Percentiles rank a stretch among this genome's conserved stretches.
Conservation (phyloP, 306 rosid species). For the Inga oerstediana region DNA sequence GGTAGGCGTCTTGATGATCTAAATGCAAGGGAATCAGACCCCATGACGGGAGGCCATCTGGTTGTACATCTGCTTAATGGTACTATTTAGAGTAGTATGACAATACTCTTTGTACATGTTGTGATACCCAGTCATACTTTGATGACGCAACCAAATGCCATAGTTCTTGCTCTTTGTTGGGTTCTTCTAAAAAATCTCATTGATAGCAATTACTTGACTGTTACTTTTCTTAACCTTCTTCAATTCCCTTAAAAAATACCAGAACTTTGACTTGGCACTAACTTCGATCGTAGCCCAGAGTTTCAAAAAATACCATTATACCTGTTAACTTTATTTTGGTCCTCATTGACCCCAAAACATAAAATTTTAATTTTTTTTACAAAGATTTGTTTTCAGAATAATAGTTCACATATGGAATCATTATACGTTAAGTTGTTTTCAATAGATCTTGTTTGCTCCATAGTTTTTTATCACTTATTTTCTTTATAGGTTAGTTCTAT, state of each 20-base stretch:
- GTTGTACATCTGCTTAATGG: slow-evolving; percentile 58
- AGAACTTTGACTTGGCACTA: too few species aligned
- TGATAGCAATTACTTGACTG: too few species aligned
- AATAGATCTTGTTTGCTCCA: background rate
- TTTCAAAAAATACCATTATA: background rate
- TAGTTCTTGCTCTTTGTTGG: slow-evolving; percentile 66
- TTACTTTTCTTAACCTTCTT: too few species aligned
- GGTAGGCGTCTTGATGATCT: slow-evolving; percentile 69
- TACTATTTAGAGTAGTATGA: slow-evolving; percentile 67
- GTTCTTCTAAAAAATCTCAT: slow-evolving; percentile 66
- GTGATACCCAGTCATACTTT: slow-evolving; percentile 71
- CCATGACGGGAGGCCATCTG: slow-evolving; percentile 77
- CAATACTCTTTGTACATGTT: slow-evolving; percentile 74
- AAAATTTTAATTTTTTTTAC: background rate
- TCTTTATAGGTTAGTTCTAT: background rate
- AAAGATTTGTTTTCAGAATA: background rate
- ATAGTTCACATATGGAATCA: background rate
- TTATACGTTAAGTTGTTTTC: background rate
- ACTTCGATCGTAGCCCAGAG: too few species aligned
- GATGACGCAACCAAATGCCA: slow-evolving; percentile 69
- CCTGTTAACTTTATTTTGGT: background rate
- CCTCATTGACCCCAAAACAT: background rate
- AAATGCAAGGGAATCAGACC: slow-evolving; percentile 67
- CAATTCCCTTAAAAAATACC: too few species aligned
- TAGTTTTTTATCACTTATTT: background rate